Percentiles rank a stretch among this genome's conserved stretches.
Evolutionary conservation across 345 rosid species (phyloP).

Genomic region (Zanthoxylum bungeanum): DNA sequence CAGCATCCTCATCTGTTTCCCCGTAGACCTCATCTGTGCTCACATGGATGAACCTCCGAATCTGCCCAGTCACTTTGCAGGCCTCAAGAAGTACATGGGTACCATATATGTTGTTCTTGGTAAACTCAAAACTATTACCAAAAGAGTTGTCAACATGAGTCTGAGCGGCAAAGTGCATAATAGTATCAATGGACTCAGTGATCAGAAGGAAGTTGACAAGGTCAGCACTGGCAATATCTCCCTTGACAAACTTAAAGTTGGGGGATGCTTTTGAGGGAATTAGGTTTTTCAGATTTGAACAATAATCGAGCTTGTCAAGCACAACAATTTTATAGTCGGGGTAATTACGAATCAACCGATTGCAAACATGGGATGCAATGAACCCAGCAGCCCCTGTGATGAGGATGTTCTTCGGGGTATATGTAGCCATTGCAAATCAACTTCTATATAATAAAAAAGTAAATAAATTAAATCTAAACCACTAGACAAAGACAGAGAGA

Average conservation of each 20-base stretch:
- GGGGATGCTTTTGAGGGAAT: slow-evolving; percentile 41
- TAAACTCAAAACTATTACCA: slow-evolving; percentile 70
- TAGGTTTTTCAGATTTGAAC: slow-evolving; percentile 60
- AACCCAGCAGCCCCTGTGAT: slow-evolving; percentile 75
- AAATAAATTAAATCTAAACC: not conserved
- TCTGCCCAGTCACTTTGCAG: slow-evolving; percentile 61
- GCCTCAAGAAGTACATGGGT: slow-evolving; percentile 74
- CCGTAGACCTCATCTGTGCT: slow-evolving; percentile 76
- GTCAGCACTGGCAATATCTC: slow-evolving; percentile 68
- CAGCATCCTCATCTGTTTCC: slow-evolving; percentile 70
- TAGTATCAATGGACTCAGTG: slow-evolving; percentile 65
- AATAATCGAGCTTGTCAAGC: slow-evolving; percentile 73
- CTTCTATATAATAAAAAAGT: slow-evolving; percentile 9
- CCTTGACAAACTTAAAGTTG: slow-evolving; percentile 64
- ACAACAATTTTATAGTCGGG: slow-evolving; percentile 60
- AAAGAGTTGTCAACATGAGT: slow-evolving; percentile 72
- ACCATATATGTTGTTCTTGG: slow-evolving; percentile 68
- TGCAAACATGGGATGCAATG: slow-evolving; percentile 71
- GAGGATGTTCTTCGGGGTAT: slow-evolving; percentile 61
- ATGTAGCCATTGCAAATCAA: slow-evolving; percentile 26
- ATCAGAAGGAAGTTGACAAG: slow-evolving; percentile 65
- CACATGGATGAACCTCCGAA: slow-evolving; percentile 66
- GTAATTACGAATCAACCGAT: slow-evolving; percentile 55
- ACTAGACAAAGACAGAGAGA: not conserved
- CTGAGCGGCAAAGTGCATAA: slow-evolving; percentile 77